Evolutionary conservation across 768 basidiomycete genomes (phyloP).

Genomic region (Termitomyces sp.): DNA sequence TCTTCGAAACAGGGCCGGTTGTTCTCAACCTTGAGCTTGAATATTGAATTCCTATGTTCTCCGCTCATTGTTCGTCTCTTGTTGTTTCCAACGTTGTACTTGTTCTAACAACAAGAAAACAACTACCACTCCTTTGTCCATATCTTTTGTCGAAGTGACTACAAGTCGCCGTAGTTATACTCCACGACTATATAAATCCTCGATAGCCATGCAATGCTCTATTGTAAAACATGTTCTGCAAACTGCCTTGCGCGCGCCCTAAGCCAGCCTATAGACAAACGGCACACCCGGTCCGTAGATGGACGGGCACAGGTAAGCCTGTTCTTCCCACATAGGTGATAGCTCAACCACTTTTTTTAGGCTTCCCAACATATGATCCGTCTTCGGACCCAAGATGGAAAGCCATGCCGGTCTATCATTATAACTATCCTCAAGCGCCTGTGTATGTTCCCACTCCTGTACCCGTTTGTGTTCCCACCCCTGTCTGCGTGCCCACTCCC

Average conservation of each 20-base stretch:
- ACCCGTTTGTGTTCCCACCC: background rate
- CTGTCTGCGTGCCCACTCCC: too few species aligned
- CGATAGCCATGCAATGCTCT: background rate
- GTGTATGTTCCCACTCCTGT: background rate
- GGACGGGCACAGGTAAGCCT: background rate
- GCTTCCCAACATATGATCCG: background rate
- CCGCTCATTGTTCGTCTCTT: background rate
- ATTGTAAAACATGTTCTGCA: background rate
- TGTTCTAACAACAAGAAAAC: background rate
- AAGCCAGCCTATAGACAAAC: slow-evolving; percentile 1
- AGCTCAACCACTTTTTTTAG: background rate
- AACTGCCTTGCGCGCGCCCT: background rate
- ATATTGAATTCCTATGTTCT: background rate
- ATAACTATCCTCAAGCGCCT: background rate
- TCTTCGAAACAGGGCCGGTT: background rate
- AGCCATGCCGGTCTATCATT: background rate
- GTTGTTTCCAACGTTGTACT: background rate
- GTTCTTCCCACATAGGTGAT: background rate
- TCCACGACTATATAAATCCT: background rate
- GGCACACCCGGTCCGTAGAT: background rate
- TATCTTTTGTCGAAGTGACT: background rate
- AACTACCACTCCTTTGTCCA: background rate
- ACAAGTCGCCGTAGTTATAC: background rate
- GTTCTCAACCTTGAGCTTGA: background rate
- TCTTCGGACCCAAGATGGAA: slow-evolving; percentile 1